A percentile compares a stretch with the other conserved stretches of the same genome.
These are phyloP conservation scores for Myxozyma vanderwaltii DNA, from an alignment of 805 yeast genomes.

Conservation along the genomic window DNA sequence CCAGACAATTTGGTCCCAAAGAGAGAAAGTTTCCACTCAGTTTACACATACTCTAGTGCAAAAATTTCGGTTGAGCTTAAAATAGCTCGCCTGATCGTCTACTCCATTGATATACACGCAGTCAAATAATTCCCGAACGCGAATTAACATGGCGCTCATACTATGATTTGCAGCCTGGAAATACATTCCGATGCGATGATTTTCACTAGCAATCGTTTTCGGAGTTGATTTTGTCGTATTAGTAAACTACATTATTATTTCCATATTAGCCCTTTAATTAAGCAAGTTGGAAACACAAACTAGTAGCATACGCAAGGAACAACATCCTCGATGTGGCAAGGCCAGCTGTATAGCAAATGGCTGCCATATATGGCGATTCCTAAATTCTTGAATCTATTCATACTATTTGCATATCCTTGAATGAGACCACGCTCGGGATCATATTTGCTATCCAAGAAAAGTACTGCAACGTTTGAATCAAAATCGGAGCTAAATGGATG, in stretches of 20 bases:
- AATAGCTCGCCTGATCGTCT: slow-evolving; percentile 86
- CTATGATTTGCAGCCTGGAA: slow-evolving; percentile 91
- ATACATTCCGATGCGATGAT: slow-evolving; percentile 76
- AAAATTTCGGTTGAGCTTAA: slow-evolving; percentile 78
- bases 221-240: slow-evolving; percentile 69
- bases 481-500: slow-evolving; percentile 52
- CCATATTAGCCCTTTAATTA: too few species aligned
- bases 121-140: slow-evolving; percentile 87
- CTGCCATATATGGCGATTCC: slow-evolving; percentile 91
- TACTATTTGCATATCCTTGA: slow-evolving; percentile 88
- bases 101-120: slow-evolving; percentile 92
- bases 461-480: slow-evolving; percentile 78
- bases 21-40: too few species aligned
- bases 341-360: slow-evolving; percentile 91
- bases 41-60: slow-evolving; percentile 62
- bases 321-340: slow-evolving; percentile 73
- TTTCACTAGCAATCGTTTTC: slow-evolving; percentile 85
- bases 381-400: slow-evolving; percentile 75
- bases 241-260: slow-evolving; percentile 51
- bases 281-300: not conserved
- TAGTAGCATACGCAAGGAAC: slow-evolving; percentile 44
- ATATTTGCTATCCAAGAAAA: slow-evolving; percentile 84
- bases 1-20: too few species aligned
- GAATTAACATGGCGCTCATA: slow-evolving; percentile 93
- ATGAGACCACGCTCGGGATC: slow-evolving; percentile 61